These are phyloP conservation scores for Ogataea zsoltii DNA, from an alignment of 805 yeast genomes.

Conservation along the genomic window DNA sequence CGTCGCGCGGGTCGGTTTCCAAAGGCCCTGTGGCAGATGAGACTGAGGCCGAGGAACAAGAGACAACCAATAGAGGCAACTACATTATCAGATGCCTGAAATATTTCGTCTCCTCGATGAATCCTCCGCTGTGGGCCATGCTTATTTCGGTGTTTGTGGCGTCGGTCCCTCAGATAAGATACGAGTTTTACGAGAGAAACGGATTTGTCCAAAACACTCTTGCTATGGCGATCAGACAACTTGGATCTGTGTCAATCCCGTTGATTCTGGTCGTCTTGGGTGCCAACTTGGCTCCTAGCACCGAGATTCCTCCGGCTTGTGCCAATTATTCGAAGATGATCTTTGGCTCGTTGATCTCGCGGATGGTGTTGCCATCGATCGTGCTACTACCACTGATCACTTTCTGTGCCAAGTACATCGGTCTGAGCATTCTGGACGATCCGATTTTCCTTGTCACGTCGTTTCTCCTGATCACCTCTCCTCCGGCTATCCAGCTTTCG, in stretches of 20 bases:
- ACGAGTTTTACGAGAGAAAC: conserved; percentile 53
- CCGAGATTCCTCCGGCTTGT: conserved; percentile 66
- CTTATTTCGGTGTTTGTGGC: conserved; percentile 67
- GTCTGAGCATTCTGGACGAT: conserved; percentile 71
- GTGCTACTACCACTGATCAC: conserved; percentile 68
- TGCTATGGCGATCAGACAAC: conserved; percentile 59
- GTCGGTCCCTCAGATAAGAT: conserved; percentile 57
- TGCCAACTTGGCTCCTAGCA: conserved; percentile 70
- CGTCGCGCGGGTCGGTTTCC: conserved; percentile 19
- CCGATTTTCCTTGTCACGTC: conserved; percentile 80
- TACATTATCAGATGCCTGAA: conserved; percentile 5
- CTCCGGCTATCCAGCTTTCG: conserved; percentile 82
- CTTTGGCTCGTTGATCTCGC: conserved; percentile 66
- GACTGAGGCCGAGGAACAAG: conserved; percentile 7
- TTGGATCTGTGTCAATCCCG: conserved; percentile 78
- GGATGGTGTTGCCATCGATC: conserved; percentile 78
- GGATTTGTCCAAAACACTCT: conserved; percentile 69
- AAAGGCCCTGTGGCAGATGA: conserved; percentile 12
- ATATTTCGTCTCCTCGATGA: conserved; percentile 44
- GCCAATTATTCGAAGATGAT: conserved; percentile 63
- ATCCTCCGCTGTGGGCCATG: conserved; percentile 86
- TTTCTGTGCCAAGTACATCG: conserved; percentile 59
- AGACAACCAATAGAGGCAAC: conserved; percentile 2
- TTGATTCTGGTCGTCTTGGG: conserved; percentile 74
- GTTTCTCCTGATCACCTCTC: conserved; percentile 71